Base-by-base conservation (phyloP, 2,329 filamentous ascomycete species). In the Clonostachys byssicola region DNA sequence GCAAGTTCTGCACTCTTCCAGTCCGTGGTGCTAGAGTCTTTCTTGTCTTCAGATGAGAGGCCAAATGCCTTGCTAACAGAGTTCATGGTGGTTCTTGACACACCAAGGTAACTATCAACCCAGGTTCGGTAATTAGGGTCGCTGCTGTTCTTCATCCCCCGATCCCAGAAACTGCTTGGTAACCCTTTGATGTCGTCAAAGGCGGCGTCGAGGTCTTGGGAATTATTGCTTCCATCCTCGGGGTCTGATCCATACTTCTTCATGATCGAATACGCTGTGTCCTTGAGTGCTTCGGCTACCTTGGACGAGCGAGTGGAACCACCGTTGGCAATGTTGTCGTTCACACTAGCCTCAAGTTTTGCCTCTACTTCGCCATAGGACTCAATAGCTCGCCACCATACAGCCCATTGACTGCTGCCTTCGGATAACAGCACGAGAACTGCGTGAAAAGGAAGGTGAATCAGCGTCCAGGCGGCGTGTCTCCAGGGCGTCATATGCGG, bases 371-470 rank as follows among this genome's bases (percentile, higher is more conserved):
- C 33, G 16, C 39, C 36, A 30, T 39, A 47, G 12, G 45, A 43
- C 34, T 50, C 48, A 12, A 47, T 48, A 13, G 48, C 45, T 18
- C 42, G 45, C 45, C 48, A 47, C 48, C 48, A 50, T 20, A 50
- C 42, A 16, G 43, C 42, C 45, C 48, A 47, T 30, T 50, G 48
- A 40, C 48, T 42, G 8, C 48, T 47, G 7, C 48, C 48, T 42
- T 50, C 48, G 34, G 48, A 45, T 4, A 50, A 34, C 9, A 50
- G 41, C 10, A 50, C 48, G 8, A 50, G 34, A 4, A 40, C 45
- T 23, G 47, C 43, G 39, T 50, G 48, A 18, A 50, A 50, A 20
- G 48, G 48, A 14, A 50, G 34, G 34, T 50, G 48, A 12, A 50
- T 42, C n/a, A 44, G 20, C 5, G 48, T 47, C 48, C 48, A 50